Conservation (phyloP, 768 basidiomycete species). For the Agrocybe pediades region DNA sequence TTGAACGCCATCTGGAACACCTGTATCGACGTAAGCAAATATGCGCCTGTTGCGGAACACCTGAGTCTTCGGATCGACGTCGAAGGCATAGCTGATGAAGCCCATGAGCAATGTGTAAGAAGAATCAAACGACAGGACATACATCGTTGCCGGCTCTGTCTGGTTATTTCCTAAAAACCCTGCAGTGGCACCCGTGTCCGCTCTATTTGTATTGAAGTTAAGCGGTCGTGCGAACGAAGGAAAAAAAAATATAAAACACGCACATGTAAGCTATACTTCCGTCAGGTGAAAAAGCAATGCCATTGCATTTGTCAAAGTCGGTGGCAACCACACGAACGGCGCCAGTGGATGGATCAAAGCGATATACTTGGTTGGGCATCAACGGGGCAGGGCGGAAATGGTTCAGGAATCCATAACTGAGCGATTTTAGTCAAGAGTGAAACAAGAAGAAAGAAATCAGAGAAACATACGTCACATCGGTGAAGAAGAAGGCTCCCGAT, state of each 20-base stretch:
- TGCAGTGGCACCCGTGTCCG: conserved; percentile 52
- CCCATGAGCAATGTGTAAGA: background rate
- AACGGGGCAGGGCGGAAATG: conserved; percentile 67
- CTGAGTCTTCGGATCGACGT: conserved; percentile 58
- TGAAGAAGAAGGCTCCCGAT: conserved; percentile 70
- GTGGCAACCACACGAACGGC: conserved; percentile 73
- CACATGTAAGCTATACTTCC: conserved; percentile 69
- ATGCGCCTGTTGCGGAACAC: conserved; percentile 59
- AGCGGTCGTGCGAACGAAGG: background rate
- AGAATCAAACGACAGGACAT: conserved; percentile 21
- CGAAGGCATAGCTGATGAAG: conserved; percentile 59
- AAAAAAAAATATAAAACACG: conserved; percentile 8
- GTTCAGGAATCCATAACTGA: conserved; percentile 65
- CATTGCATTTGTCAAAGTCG: conserved; percentile 74
- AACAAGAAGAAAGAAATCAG: background rate
- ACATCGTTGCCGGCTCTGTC: conserved; percentile 71
- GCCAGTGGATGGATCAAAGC: conserved; percentile 67
- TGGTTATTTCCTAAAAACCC: conserved; percentile 52
- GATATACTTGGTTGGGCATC: conserved; percentile 77
- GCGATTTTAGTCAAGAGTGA: background rate
- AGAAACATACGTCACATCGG: conserved; percentile 59
- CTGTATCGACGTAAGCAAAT: conserved; percentile 68
- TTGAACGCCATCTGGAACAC: conserved; percentile 68
- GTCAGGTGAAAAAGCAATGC: conserved; percentile 70
- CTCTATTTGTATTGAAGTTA: conserved; percentile 27